Conservation (phyloP, 495 filamentous ascomycete species). For the Cercophora sp. region DNA sequence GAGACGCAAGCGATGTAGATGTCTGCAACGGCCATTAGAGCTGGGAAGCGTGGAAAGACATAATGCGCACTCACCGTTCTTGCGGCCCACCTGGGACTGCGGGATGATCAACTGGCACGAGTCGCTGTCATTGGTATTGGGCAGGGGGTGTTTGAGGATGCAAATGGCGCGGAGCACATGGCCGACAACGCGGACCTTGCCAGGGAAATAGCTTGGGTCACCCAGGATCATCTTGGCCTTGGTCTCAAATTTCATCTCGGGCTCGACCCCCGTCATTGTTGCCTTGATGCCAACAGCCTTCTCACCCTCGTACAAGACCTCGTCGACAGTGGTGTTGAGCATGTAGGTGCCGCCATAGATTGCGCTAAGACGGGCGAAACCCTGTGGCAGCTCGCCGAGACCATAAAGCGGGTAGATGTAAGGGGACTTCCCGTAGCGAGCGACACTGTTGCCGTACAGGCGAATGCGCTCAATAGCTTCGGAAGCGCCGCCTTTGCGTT, state of each 20-base stretch:
- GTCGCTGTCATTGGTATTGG: slow-evolving; percentile 78
- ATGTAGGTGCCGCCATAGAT: slow-evolving; percentile 99
- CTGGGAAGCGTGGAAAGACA: no score
- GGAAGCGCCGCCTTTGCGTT: slow-evolving; percentile 63
- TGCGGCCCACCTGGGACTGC: slow-evolving; percentile 90
- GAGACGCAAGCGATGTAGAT: slow-evolving; percentile 98
- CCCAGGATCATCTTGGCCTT: slow-evolving; percentile 94
- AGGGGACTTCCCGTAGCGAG: slow-evolving; percentile 95
- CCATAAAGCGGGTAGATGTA: slow-evolving; percentile 99
- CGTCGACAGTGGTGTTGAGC: slow-evolving; percentile 91
- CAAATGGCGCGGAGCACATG: slow-evolving; percentile 95
- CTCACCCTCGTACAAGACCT: slow-evolving; percentile 72
- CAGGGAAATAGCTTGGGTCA: slow-evolving; percentile 94
- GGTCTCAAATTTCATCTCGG: slow-evolving; percentile 90
- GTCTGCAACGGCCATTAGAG: slow-evolving; percentile 63
- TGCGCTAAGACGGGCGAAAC: slow-evolving; percentile 93
- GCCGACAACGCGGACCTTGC: slow-evolving; percentile 79
- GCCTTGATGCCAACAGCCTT: slow-evolving; percentile 94
- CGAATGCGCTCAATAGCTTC: slow-evolving; percentile 90
- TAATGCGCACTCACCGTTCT: slow-evolving; percentile 71
- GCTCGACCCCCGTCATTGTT: slow-evolving; percentile 82
- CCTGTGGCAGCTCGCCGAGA: slow-evolving; percentile 94
- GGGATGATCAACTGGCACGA: slow-evolving; percentile 96
- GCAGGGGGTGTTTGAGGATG: slow-evolving; percentile 91
- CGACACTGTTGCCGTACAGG: slow-evolving; percentile 96